A percentile compares a stretch with the other conserved stretches of the same genome.
These are phyloP conservation scores for Lepidium africanum DNA, from an alignment of 345 rosid genomes.

Conservation along the genomic window DNA sequence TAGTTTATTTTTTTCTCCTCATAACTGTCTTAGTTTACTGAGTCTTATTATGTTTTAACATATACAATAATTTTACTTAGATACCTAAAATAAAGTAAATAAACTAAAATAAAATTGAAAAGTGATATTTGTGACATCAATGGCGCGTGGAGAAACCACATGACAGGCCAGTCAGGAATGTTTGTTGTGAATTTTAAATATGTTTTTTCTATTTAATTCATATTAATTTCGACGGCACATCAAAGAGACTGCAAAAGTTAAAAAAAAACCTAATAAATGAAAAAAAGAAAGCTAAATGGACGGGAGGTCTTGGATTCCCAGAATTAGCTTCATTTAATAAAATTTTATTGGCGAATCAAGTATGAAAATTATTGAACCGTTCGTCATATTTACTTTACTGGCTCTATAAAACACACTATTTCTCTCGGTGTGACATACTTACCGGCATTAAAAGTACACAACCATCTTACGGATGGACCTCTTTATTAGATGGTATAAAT, in stretches of 20 bases:
- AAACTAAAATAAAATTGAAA: not conserved
- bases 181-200: slow-evolving; percentile 4
- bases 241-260: not conserved
- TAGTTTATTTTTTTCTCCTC: not conserved
- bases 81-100: not conserved
- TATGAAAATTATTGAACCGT: no score
- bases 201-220: not conserved
- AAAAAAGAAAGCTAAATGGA: not conserved
- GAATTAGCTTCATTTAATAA: no score
- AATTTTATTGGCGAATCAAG: no score
- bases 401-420: no score
- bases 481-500: no score
- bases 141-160: slow-evolving; percentile 15
- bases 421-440: no score
- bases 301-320: no score
- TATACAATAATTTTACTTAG: not conserved
- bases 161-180: not conserved
- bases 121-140: not conserved
- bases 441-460: no score
- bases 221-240: not conserved
- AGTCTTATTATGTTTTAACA: not conserved
- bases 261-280: not conserved
- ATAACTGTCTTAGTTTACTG: not conserved
- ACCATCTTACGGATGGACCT: no score
- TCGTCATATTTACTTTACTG: no score